These are phyloP conservation scores for Babesia sp. DNA, from an alignment of 169 alveolate species.

Conservation along the genomic window DNA sequence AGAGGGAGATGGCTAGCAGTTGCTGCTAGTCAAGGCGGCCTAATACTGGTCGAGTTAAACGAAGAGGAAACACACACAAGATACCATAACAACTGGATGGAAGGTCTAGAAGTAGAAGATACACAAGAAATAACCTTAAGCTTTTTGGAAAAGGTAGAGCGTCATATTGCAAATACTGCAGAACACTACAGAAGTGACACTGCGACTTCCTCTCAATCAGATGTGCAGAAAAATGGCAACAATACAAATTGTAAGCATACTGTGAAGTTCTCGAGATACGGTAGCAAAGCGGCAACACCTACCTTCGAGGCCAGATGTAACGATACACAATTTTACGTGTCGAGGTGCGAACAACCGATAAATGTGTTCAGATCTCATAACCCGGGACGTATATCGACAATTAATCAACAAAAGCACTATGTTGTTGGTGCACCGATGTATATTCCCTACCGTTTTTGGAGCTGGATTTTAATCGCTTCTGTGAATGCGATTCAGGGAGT, in stretches of 20 bases:
- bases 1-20: slow-evolving; percentile 64
- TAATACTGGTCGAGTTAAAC: slow-evolving; percentile 46
- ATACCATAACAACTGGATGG: slow-evolving; percentile 59
- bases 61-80: slow-evolving; percentile 45
- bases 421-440: too few species aligned
- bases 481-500: too few species aligned
- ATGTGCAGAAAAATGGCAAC: neutral
- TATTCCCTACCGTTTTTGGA: too few species aligned
- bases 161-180: neutral
- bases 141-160: slow-evolving; percentile 17
- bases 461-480: too few species aligned
- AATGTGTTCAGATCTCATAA: too few species aligned
- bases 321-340: too few species aligned
- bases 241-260: neutral
- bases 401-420: too few species aligned
- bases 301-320: too few species aligned
- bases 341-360: too few species aligned
- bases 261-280: too few species aligned
- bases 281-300: too few species aligned
- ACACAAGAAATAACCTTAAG: slow-evolving; percentile 13
- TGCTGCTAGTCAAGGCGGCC: slow-evolving; percentile 70
- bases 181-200: neutral
- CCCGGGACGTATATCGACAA: too few species aligned
- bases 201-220: neutral
- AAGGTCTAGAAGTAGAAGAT: slow-evolving; percentile 32